These are phyloP conservation scores for grape (Vitis vinifera) DNA, from an alignment of 164 flowering plant genomes.

Conservation along the genomic window DNA sequence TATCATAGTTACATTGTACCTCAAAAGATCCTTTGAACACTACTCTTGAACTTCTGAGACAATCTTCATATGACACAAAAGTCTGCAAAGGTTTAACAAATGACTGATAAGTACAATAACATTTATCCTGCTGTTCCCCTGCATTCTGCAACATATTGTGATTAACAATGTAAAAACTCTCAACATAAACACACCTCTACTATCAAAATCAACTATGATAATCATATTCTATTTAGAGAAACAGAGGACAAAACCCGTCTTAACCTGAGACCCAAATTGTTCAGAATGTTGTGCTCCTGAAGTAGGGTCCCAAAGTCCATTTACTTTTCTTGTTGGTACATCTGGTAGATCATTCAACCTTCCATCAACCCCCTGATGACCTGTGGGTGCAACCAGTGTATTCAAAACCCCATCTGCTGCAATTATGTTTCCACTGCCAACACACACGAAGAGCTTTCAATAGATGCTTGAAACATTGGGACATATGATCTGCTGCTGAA, in stretches of 20 bases:
- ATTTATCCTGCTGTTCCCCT: conserved; percentile 1
- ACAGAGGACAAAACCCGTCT: not conserved
- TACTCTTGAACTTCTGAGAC: not conserved
- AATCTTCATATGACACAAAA: not conserved
- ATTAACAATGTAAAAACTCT: not conserved
- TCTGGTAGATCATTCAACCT: not conserved
- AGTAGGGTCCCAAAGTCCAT: conserved; percentile 6
- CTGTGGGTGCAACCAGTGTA: not conserved
- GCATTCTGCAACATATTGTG: conserved; percentile 6
- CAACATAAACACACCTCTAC: not conserved
- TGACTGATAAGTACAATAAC: not conserved
- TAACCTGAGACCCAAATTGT: conserved; percentile 9
- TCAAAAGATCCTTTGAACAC: not conserved
- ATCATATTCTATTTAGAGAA: not conserved
- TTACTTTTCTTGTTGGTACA: conserved; percentile 11
- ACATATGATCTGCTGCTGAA: not conserved
- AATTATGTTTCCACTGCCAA: conserved; percentile 8
- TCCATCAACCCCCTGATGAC: not conserved
- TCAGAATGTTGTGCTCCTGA: conserved; percentile 8
- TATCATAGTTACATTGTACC: not conserved
- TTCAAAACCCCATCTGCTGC: not conserved
- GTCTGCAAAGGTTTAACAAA: not conserved
- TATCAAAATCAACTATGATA: not conserved
- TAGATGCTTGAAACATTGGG: not conserved
- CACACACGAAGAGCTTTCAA: not conserved